Base-by-base conservation (phyloP, 345 rosid genomes). In the Alliaria petiolata region DNA sequence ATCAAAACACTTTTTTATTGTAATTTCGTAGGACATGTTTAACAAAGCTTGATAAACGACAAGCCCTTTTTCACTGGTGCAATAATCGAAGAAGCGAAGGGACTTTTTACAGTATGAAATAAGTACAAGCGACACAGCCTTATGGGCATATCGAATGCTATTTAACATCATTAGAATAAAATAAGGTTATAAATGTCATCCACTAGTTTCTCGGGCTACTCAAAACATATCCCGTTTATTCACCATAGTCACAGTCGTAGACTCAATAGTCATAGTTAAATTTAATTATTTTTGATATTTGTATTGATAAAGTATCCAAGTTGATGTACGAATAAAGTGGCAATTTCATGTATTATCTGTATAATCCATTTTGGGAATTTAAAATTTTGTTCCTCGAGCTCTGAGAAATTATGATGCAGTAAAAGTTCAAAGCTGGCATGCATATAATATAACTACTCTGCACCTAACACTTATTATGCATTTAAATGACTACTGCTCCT, bases 401-500 rank as follows among this genome's bases (percentile, higher is more conserved):
- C 31, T 44, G 79, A 42, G 78, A 61, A 44, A 61, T 51, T n/a
- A 59, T 30, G 53, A 16, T 67, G 58, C 58, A 26, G 73, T 68
- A 60, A 55, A 55, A 64, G 70, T 53, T 62, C 13, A 31, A 74
- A 76, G 79, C 79, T 76, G 71, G 75, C 79, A 69, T 63, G 71
- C 75, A 55, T 68, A 52, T 69, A 76, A 25, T 76, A 22, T 76
- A 76, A 69, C 66, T 63, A 47, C 66, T 69, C 65, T 62, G 39
- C 7, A 62, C 75, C 75, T 44, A 54, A 53, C 50, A 44, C 35
- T 61, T 69, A 54, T 45, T 28, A 38, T 31, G 25, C 54, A 76
- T 55, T 76, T 30, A 46, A 30, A 46, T 25, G 26, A 53, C 12
- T 11, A 6, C 8, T 36, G n/a, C n/a, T n/a, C n/a, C 25, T 22